Evolutionary conservation across 1,139 yeast genomes (phyloP).

Genomic region (Nakaseomyces sp.): DNA sequence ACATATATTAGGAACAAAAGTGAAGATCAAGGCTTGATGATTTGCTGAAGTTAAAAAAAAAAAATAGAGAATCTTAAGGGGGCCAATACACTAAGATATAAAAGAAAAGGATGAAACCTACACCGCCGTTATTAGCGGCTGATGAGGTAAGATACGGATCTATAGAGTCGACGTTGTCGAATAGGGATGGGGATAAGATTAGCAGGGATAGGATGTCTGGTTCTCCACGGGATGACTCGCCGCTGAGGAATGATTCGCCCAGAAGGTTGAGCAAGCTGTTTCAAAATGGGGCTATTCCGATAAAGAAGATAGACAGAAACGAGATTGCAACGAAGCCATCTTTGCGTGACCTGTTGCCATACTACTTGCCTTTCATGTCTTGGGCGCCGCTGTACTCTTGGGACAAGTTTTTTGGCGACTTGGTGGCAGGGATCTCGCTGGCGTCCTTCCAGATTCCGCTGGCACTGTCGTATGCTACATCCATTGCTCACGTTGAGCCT

Average conservation of each 20-base stretch:
- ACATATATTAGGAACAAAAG: no score
- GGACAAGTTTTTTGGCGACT: conserved; percentile 56
- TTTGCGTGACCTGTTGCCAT: conserved; percentile 35
- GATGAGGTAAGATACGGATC: neutral
- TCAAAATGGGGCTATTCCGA: neutral
- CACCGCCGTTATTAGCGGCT: no score
- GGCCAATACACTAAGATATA: neutral
- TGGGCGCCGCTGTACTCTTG: conserved; percentile 64
- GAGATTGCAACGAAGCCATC: neutral
- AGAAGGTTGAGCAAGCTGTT: neutral
- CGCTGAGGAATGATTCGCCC: neutral
- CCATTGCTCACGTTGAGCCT: conserved; percentile 87
- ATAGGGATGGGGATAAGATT: neutral
- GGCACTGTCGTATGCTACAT: conserved; percentile 79
- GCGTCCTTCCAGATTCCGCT: conserved; percentile 91
- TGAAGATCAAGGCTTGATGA: no score
- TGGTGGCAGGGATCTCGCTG: conserved; percentile 76
- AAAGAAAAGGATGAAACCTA: neutral
- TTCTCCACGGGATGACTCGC: neutral
- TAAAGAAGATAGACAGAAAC: neutral
- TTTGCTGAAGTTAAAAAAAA: neutral
- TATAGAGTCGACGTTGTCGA: neutral
- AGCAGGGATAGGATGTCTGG: neutral
- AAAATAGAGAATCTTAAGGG: no score
- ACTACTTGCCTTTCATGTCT: conserved; percentile 71